Percentiles rank a stretch among this genome's conserved stretches.
phyloP scores from a whole-genome alignment of 176 grass and related monocot genomes.

The Avena sativa region DNA sequence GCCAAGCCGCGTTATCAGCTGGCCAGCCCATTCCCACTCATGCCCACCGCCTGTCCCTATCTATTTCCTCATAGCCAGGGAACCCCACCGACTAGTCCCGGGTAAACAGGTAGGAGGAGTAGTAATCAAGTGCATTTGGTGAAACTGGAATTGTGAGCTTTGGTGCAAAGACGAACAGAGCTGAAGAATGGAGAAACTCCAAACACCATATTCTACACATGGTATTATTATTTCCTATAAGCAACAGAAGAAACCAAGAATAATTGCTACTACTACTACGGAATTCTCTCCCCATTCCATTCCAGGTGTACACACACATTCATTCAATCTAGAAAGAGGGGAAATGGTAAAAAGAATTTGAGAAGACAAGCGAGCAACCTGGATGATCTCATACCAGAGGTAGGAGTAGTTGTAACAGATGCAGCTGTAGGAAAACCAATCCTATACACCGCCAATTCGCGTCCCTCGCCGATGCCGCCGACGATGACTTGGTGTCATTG shows the following conservation, averaged over 20 bases:
- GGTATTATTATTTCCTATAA: slow-evolving; percentile 49
- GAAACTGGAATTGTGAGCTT: background rate
- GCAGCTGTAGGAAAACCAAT: slow-evolving; percentile 51
- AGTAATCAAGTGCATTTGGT: slow-evolving; percentile 12
- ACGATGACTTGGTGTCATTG: slow-evolving; percentile 39
- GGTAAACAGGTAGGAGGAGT: background rate
- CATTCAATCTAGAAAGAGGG: slow-evolving; percentile 33
- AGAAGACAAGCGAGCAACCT: slow-evolving; percentile 49
- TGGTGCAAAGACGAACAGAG: slow-evolving; percentile 31
- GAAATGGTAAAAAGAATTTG: slow-evolving; percentile 45
- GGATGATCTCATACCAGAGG: slow-evolving; percentile 77
- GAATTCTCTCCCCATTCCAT: slow-evolving; percentile 49
- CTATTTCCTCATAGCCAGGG: background rate
- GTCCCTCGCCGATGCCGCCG: slow-evolving; percentile 23
- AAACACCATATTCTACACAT: slow-evolving; percentile 25
- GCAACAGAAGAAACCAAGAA: slow-evolving; percentile 45
- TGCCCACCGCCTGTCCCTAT: background rate
- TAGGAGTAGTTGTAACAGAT: slow-evolving; percentile 49
- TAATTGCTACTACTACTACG: slow-evolving; percentile 34
- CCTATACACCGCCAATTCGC: slow-evolving; percentile 58
- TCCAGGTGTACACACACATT: slow-evolving; percentile 57
- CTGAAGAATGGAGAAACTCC: background rate
- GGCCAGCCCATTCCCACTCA: slow-evolving; percentile 33
- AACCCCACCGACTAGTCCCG: slow-evolving; percentile 2
- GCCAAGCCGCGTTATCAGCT: background rate